Conservation (phyloP, 805 yeast species). For the Priceomyces haplophilus region DNA sequence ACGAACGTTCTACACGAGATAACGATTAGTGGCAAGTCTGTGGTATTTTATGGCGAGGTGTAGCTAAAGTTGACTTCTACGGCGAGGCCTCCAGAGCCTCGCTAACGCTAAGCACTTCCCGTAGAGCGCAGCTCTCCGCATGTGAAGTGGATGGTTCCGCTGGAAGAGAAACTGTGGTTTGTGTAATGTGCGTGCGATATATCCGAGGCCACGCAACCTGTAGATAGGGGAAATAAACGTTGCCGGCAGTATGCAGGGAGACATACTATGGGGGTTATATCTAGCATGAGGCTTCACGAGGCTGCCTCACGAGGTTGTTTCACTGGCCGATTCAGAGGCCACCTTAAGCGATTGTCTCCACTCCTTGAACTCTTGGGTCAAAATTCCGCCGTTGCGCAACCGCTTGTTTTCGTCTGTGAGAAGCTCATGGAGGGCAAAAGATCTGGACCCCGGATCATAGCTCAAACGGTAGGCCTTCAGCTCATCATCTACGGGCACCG, state of each 20-base stretch:
- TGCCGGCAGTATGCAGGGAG: not conserved
- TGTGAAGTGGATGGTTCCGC: slow-evolving; percentile 1
- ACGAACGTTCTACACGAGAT: no score
- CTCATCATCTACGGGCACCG: slow-evolving; percentile 49
- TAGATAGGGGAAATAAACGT: no score
- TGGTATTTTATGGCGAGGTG: no score
- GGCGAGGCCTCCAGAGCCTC: no score
- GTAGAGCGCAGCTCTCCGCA: not conserved
- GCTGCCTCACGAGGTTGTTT: no score
- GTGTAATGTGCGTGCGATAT: not conserved
- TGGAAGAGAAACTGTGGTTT: not conserved
- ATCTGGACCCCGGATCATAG: slow-evolving; percentile 54
- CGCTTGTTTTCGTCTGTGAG: slow-evolving; percentile 37
- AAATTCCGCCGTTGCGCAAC: slow-evolving; percentile 38
- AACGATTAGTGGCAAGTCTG: no score
- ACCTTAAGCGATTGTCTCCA: slow-evolving; percentile 23
- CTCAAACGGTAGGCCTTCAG: slow-evolving; percentile 50
- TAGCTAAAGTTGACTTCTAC: no score
- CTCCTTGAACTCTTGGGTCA: slow-evolving; percentile 43
- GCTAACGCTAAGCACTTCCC: no score
- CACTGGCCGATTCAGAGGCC: no score
- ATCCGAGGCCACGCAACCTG: no score
- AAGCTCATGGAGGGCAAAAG: slow-evolving; percentile 51
- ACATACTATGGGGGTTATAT: no score
- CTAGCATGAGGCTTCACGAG: no score